Base-by-base conservation (phyloP, 169 alveolate species). In the Plasmodium billcollinsi region DNA sequence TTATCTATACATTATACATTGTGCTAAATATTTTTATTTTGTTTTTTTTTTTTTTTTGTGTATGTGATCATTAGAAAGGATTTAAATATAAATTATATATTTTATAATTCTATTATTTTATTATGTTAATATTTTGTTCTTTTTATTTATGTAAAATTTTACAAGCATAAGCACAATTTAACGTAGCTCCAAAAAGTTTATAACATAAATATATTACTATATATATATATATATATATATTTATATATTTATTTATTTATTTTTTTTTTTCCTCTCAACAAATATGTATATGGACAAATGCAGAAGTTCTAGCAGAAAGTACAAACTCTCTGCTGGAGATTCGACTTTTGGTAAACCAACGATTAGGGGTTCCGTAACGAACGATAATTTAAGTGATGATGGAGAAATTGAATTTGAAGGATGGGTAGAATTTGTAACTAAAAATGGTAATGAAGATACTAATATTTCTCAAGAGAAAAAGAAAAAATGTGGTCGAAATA, bases 401-500 rank as follows among this genome's bases (percentile, higher is more conserved):
- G 89, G 56, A 2, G 90, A 80, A 80, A 80, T 80, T 1, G 90
- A 80, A 47, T 80, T 80, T 61, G 90, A 80, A 43, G 90, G 90
- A 56, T 80, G 90, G 90, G 80, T 80, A 3, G 90, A 80, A 56
- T 80, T 80, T 69, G 69, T 80, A 29, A 80, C 90, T 21, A 80
- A 80, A 14, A 58, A 66, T 67, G 83, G 70, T 39, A 69, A 67
- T 14, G 70, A 69, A n/a, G 33, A 52, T 67, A 62, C 67, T 45
- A 63, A 66, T 15, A 4, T 18, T 15, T 47, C 50, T 43, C 52
- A 45, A 14, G 67, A 43, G 8, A 47, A 75, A 58, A 4, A 58
- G 20, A 61, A 49, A 14, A 74, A 45, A 26, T 14, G 21, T 8
- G 2, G 62, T 18, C 26, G 43, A 33, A 74, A 74, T 5, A 61